Percentiles rank a stretch among this genome's conserved stretches.
Evolutionary conservation across 106 monocot genomes (phyloP).

Genomic region (Dactylorhiza incarnata): DNA sequence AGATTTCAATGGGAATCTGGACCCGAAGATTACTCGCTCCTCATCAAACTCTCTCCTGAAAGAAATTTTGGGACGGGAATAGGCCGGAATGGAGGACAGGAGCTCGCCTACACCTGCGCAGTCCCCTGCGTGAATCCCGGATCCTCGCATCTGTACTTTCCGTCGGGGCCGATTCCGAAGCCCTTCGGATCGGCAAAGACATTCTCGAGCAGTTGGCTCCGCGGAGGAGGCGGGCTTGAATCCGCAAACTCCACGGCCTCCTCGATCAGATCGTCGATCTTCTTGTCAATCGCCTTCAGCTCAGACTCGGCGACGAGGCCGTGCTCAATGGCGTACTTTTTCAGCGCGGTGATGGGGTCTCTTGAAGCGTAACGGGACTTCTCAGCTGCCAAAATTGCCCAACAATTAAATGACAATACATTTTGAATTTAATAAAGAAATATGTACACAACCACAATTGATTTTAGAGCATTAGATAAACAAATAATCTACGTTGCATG

Average conservation of each 20-base stretch:
- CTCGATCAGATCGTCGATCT: slow-evolving; percentile 69
- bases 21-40: neutral
- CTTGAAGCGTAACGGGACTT: slow-evolving; percentile 80
- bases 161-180: slow-evolving; percentile 97
- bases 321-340: slow-evolving; percentile 65
- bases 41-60: neutral
- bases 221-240: slow-evolving; percentile 69
- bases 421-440: too few species aligned
- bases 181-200: slow-evolving; percentile 93
- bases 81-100: neutral
- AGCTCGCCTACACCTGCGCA: slow-evolving; percentile 54
- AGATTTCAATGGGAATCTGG: neutral
- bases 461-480: too few species aligned
- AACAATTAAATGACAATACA: too few species aligned
- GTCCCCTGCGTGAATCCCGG: slow-evolving; percentile 85
- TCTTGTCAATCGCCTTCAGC: slow-evolving; percentile 79
- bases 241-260: slow-evolving; percentile 95
- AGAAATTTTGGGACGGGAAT: neutral
- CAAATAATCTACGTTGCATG: too few species aligned
- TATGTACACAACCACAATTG: too few species aligned
- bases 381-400: slow-evolving; percentile 48
- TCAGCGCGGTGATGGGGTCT: slow-evolving; percentile 76
- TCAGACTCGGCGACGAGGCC: slow-evolving; percentile 70
- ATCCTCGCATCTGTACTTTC: slow-evolving; percentile 93
- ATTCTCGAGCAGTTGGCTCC: slow-evolving; percentile 87